Conservation (phyloP, 1,139 yeast species). For the Starmera stellimalicola region DNA sequence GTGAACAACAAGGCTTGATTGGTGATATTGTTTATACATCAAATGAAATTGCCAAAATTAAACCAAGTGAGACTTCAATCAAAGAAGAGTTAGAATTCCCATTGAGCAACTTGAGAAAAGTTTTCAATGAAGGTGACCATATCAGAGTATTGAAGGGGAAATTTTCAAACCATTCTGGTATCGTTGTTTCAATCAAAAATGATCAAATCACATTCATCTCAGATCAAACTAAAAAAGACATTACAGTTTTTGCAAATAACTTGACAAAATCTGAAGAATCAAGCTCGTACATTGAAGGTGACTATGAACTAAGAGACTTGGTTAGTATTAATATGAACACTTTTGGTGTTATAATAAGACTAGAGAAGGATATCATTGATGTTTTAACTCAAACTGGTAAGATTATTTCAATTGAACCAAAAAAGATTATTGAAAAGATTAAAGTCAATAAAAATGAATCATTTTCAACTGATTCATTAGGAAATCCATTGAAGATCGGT, state of each 20-base stretch:
- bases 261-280: constrained; percentile 68
- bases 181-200: constrained; percentile 73
- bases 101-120: constrained; percentile 69
- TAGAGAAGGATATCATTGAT: constrained; percentile 78
- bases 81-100: constrained; percentile 61
- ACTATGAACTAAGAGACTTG: constrained; percentile 80
- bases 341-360: constrained; percentile 84
- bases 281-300: constrained; percentile 55
- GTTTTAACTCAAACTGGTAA: constrained; percentile 84
- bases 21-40: constrained; percentile 67
- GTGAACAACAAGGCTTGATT: constrained; percentile 86
- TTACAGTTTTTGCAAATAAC: constrained; percentile 87
- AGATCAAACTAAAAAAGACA: constrained; percentile 80
- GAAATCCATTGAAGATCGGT: constrained; percentile 78
- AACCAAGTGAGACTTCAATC: constrained; percentile 35
- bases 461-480: constrained; percentile 80
- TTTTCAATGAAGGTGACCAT: constrained; percentile 88
- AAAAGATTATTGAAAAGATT: constrained; percentile 71
- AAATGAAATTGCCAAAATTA: constrained; percentile 28
- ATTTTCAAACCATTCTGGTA: constrained; percentile 88
- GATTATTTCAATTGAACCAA: constrained; percentile 59
- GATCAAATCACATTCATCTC: constrained; percentile 86
- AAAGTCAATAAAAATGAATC: constrained; percentile 55
- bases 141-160: constrained; percentile 89
- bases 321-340: constrained; percentile 81